Evolutionary conservation across 2,329 filamentous ascomycete species (phyloP).

Genomic region (Fusarium sp.): DNA sequence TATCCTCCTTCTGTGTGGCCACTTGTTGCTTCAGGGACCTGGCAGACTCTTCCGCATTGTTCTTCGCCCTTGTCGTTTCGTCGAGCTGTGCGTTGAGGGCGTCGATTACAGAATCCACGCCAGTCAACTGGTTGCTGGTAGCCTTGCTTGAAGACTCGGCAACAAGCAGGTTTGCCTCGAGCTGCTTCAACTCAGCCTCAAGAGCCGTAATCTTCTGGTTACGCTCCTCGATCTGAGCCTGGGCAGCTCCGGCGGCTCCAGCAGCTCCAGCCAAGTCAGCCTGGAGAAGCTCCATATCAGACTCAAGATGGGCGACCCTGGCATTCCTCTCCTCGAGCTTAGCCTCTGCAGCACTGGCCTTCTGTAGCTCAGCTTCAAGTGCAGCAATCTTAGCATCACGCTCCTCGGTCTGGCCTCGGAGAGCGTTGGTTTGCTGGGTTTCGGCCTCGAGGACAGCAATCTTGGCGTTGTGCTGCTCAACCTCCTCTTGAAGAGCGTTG

Average conservation of each 20-base stretch:
- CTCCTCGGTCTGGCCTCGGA: slow-evolving; percentile 34
- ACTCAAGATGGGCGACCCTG: slow-evolving; percentile 40
- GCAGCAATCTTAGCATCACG: slow-evolving; percentile 34
- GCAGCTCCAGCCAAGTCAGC: slow-evolving; percentile 34
- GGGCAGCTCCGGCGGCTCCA: slow-evolving; percentile 28
- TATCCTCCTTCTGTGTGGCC: slow-evolving; percentile 35
- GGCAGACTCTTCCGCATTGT: slow-evolving; percentile 45
- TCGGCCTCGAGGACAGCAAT: slow-evolving; percentile 29
- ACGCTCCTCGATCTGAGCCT: slow-evolving; percentile 50
- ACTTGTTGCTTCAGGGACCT: slow-evolving; percentile 44
- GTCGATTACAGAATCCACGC: slow-evolving; percentile 48
- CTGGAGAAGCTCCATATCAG: slow-evolving; percentile 51
- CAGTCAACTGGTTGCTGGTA: slow-evolving; percentile 48
- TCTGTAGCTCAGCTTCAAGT: slow-evolving; percentile 38
- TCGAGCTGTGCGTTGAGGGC: slow-evolving; percentile 47
- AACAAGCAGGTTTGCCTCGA: slow-evolving; percentile 42
- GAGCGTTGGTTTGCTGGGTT: slow-evolving; percentile 27
- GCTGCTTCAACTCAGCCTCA: slow-evolving; percentile 50
- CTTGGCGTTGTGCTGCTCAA: slow-evolving; percentile 33
- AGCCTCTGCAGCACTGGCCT: slow-evolving; percentile 25
- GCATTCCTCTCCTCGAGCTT: slow-evolving; percentile 37
- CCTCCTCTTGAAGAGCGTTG: slow-evolving; percentile 13
- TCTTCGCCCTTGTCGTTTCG: slow-evolving; percentile 44
- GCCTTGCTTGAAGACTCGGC: slow-evolving; percentile 56
- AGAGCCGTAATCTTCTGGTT: slow-evolving; percentile 58